Evolutionary conservation across 768 basidiomycete species (phyloP), one percentile per base, ranked within the genome.

Genomic region (Tulasnella sp.): DNA sequence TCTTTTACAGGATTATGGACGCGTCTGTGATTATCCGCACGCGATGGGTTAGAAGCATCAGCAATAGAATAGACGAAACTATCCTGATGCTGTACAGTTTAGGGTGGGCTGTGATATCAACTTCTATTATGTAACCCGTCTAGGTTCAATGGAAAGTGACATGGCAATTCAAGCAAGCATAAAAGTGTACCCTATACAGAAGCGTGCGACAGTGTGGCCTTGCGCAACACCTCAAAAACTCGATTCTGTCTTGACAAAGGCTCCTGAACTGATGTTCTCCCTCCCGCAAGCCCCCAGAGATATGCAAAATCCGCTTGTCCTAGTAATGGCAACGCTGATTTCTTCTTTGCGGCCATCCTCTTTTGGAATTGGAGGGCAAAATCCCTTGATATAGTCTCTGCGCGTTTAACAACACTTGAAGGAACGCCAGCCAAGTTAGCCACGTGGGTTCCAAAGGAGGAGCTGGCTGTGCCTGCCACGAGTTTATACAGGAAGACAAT

Each of bases 401-500:
- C 95, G 3, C 95, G 78, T 54, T 83, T 72, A 34, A 99, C 89
- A 13, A 99, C 86, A 6, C 75, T 71, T 12, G 72, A 62, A 1
- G 91, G 90, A 0, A 98, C 89, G 4, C 93, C 95, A 3, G 93
- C 95, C 39, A 99, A 74, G 58, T 82, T 85, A 25, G 95, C 95
- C 37, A 98, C 93, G 61, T 93, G 90, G 1, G 90, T 90, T 7
- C 88, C 90, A 59, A 92, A 92, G 0, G 89, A 90, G 15, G 83
- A 86, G 29, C 79, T 76, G 0, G 89, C 87, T n/a, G 79, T 80
- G 12, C 87, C 87, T 27, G 81, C 77, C 41, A 92, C 77, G 28
- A 98, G 78, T 68, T 96, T 95, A 71, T 93, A 98, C 16, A 96
- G 71, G 71, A 96, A 98, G 16, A 90, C 76, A 34, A 95, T 79